These are phyloP conservation scores for Pseudophaeomoniella oleicola DNA, from an alignment of 2,329 filamentous ascomycete species.

Conservation along the genomic window DNA sequence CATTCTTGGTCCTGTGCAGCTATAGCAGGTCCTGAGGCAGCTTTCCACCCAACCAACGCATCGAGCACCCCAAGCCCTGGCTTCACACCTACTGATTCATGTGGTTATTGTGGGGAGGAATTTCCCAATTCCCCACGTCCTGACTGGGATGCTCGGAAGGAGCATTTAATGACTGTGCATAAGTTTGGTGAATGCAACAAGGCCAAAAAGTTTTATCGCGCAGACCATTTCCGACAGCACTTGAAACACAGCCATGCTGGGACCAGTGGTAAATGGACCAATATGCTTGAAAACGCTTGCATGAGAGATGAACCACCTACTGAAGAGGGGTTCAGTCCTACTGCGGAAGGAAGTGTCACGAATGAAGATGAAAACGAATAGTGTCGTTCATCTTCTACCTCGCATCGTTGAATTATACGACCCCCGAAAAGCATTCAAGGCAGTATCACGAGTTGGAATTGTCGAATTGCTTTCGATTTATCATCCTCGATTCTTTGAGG, in stretches of 20 bases:
- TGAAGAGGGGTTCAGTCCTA: background rate
- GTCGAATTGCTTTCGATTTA: background rate
- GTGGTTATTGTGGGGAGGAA: slow-evolving; percentile 91
- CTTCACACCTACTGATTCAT: slow-evolving; percentile 48
- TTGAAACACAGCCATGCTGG: slow-evolving; percentile 95
- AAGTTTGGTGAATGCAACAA: slow-evolving; percentile 98
- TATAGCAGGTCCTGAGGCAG: slow-evolving; percentile 58
- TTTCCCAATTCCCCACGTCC: slow-evolving; percentile 61
- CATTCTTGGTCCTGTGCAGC: slow-evolving; percentile 97
- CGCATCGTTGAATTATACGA: no score
- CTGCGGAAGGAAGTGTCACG: background rate
- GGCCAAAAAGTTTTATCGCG: slow-evolving; percentile 93
- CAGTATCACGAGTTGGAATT: background rate
- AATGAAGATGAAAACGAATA: background rate
- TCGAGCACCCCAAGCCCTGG: slow-evolving; percentile 16
- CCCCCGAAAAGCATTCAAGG: no score
- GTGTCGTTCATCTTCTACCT: no score
- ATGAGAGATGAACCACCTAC: slow-evolving; percentile 62
- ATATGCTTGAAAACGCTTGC: slow-evolving; percentile 91
- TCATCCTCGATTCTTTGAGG: background rate
- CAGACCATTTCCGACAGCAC: slow-evolving; percentile 96
- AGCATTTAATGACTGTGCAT: slow-evolving; percentile 79
- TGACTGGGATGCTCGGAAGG: slow-evolving; percentile 76
- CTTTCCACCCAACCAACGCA: slow-evolving; percentile 67
- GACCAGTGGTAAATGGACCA: slow-evolving; percentile 96